Evolutionary conservation across 1,284 basidiomycete species (phyloP), one percentile per base, ranked within the genome.

Genomic region (Cutaneotrichosporon spelunceum): DNA sequence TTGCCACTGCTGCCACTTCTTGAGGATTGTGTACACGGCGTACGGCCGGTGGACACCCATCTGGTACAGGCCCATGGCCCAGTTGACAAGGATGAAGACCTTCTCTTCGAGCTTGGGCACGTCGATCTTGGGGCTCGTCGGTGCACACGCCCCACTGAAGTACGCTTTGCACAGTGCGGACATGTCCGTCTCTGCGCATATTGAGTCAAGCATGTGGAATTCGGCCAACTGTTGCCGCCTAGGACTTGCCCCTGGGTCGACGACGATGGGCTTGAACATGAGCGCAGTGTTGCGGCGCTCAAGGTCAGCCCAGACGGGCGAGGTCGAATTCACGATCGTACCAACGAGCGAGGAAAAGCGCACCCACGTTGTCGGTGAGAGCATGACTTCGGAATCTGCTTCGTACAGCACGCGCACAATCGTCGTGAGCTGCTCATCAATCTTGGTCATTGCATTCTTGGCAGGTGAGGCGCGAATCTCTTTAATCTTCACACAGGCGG

Each of bases 41-140:
- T 90, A 90, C 4, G 90, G 87, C 24, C 93, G 85, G 70, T 93
- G 92, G 48, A 89, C 85, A 3, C 91, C 91, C 58, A 89, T 90
- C 74, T 92, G 90, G 30, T 90, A 82, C 8, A 87, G 84, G 0
- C 90, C 90, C 59, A 93, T 88, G 64, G 87, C 86, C 93, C 92
- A 95, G 0, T 89, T 90, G 27, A 95, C 83, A 3, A 94, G 83
- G 59, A 88, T 85, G 68, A 89, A 87, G 23, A 93, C 82, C 73
- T 93, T 92, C 61, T 76, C 73, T 64, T 75, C 70, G 30, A 78
- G 61, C 61, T 72, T 66, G 24, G 75, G 3, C 77, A 76, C 27
- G 78, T 80, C 68, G 81, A 82, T 60, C 78, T 81, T 64, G 77
- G 78, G 52, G 81, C 76, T 16, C 61, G 59, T 68, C 9, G 76